These are phyloP conservation scores for Chaetomium fimeti DNA, from an alignment of 495 filamentous ascomycete genomes.

Conservation along the genomic window DNA sequence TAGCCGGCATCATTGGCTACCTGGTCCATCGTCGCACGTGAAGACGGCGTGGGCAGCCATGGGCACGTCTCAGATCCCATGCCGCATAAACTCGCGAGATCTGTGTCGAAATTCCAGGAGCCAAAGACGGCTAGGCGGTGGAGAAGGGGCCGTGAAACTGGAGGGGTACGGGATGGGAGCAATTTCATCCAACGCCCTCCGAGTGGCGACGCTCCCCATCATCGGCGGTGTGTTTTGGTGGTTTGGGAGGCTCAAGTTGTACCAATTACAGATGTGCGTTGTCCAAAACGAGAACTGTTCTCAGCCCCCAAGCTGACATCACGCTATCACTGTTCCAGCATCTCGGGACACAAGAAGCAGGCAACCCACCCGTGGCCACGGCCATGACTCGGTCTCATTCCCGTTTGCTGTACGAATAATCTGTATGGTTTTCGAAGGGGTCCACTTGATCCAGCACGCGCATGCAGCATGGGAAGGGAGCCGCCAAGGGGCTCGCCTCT, in stretches of 20 bases:
- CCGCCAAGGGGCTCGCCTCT: background rate
- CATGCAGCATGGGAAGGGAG: background rate
- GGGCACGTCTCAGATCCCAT: constrained; percentile 3
- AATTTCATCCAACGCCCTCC: background rate
- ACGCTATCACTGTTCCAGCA: background rate
- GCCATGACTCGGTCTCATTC: too few relatives aligned
- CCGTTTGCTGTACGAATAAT: too few relatives aligned
- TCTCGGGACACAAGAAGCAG: background rate
- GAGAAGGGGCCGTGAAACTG: background rate
- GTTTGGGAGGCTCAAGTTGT: background rate
- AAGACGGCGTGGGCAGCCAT: background rate
- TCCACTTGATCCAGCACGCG: background rate
- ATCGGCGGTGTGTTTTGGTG: background rate
- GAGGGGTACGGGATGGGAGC: background rate
- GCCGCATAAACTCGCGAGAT: constrained; percentile 3
- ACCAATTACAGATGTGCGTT: too few relatives aligned
- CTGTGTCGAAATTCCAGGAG: background rate
- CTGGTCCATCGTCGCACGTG: background rate
- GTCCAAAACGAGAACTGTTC: background rate
- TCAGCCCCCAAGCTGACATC: too few relatives aligned
- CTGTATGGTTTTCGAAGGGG: background rate
- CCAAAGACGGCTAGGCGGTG: background rate
- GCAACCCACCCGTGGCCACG: too few relatives aligned
- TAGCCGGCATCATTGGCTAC: background rate
- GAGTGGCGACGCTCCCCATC: background rate